Conservation (phyloP, 805 yeast species). For the Hanseniaspora thailandica region DNA sequence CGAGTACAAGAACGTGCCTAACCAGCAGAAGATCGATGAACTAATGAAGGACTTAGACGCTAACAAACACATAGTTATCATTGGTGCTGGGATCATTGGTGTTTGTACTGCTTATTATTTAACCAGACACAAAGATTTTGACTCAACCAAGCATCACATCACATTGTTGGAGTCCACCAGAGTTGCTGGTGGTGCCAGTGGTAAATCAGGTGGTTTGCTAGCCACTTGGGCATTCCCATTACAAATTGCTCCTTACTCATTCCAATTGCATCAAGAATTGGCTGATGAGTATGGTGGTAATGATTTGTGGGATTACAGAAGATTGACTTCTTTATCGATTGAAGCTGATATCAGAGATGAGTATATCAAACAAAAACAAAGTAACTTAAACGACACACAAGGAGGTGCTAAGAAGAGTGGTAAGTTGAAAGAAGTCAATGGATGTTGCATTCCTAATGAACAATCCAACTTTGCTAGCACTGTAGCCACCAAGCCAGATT, state of each 20-base stretch:
- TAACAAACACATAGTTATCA: constrained; percentile 67
- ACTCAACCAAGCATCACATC: constrained; percentile 61
- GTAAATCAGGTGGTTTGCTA: constrained; percentile 91
- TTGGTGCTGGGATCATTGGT: constrained; percentile 94
- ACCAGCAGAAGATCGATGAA: constrained; percentile 8
- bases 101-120: constrained; percentile 87
- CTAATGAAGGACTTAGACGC: constrained; percentile 28
- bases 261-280: constrained; percentile 71
- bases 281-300: constrained; percentile 73
- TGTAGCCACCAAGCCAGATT: constrained; percentile 1
- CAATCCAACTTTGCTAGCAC: not conserved
- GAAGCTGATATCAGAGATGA: constrained; percentile 60
- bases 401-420: constrained; percentile 14
- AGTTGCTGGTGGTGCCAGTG: constrained; percentile 95
- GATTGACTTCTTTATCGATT: constrained; percentile 71
- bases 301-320: constrained; percentile 82
- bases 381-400: constrained; percentile 14
- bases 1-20: constrained; percentile 12
- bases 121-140: constrained; percentile 70
- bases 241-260: constrained; percentile 80
- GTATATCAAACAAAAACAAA: constrained; percentile 20
- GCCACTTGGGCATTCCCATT: constrained; percentile 97
- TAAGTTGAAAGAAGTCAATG: constrained; percentile 10
- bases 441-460: constrained; percentile 7
- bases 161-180: constrained; percentile 78